Conservation (phyloP, 23 red algal species). For the Chondrus crispus region DNA sequence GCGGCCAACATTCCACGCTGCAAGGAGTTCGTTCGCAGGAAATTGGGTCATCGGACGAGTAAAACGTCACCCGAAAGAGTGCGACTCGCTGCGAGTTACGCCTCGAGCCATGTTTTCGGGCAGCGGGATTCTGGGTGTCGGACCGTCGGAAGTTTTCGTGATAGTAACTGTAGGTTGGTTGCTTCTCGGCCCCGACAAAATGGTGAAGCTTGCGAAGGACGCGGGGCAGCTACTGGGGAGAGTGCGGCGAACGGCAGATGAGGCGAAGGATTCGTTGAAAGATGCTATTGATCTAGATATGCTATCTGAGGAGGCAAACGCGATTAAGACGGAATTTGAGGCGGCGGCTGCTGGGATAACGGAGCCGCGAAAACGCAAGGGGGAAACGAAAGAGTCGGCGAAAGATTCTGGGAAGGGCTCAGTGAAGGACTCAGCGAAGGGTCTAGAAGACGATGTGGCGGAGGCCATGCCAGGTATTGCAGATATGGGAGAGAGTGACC, state of each 20-base stretch:
- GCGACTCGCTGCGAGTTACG: no score
- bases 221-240: slow-evolving; percentile 72
- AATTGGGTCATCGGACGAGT: no score
- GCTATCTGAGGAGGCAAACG: neutral
- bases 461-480: neutral
- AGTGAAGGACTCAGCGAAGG: no score
- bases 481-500: neutral
- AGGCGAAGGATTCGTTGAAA: slow-evolving; percentile 60
- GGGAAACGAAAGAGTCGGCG: neutral
- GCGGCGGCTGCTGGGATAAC: neutral
- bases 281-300: slow-evolving; percentile 69
- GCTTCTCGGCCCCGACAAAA: slow-evolving; percentile 74
- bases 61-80: no score
- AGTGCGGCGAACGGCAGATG: slow-evolving; percentile 59
- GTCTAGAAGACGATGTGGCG: neutral
- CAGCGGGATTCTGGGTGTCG: slow-evolving; percentile 86
- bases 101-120: slow-evolving; percentile 29
- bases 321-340: neutral
- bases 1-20: no score
- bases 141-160: slow-evolving; percentile 69
- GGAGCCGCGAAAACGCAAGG: neutral
- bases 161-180: slow-evolving; percentile 89
- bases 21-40: no score
- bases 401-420: neutral
- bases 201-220: slow-evolving; percentile 66